Base-by-base conservation (phyloP, 495 filamentous ascomycete species). In the Trypethelium eluteriae region DNA sequence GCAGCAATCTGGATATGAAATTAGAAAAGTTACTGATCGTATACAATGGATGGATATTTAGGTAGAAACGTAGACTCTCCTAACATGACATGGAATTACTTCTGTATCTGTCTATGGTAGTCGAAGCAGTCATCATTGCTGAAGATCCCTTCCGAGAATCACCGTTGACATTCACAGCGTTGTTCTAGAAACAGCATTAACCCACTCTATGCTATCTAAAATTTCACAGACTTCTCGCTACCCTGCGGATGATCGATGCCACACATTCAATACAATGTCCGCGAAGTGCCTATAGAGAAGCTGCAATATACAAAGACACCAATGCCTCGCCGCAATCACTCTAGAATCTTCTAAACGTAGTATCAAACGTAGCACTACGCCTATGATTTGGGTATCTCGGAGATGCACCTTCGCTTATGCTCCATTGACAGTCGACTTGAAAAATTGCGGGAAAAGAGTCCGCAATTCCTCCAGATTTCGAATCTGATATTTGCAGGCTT, bases 361-460 rank as follows among this genome's bases (percentile, higher is more conserved):
- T 25, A 25, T 25, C 25, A 25, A 25, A 25, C 25, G 25, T 25
- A 59, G 34, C 36, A 36, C 32, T 14, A 36, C 53, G 36, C 36
- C 25, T 59, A 34, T 36, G 53, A 59, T 36, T 35, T 35, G 53
- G 53, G 53, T 59, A 59, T 59, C 18, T 14, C 5, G 18, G 18
- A 25, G 49, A 59, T 3, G 38, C 5, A 2, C 25, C 47, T 6
- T 25, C 12, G 64, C 49, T 53, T 36, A 59, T 36, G 1, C 32
- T 36, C 14, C 32, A 59, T 10, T 59, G 5, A 0, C 18, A 3
- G 5, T 59, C 3, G 35, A 41, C 69, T 83, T 90, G 81, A 96
- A 96, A 70, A 93, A 82, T 65, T 90, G 83, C 0, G 92, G 90
- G 71, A 93, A 96, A 47, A 86, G 75, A 0, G 75, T 73, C 59